Percentiles rank a stretch among this genome's conserved stretches.
These are phyloP conservation scores for Mrakia frigida DNA, from an alignment of 768 basidiomycete species.

Conservation along the genomic window DNA sequence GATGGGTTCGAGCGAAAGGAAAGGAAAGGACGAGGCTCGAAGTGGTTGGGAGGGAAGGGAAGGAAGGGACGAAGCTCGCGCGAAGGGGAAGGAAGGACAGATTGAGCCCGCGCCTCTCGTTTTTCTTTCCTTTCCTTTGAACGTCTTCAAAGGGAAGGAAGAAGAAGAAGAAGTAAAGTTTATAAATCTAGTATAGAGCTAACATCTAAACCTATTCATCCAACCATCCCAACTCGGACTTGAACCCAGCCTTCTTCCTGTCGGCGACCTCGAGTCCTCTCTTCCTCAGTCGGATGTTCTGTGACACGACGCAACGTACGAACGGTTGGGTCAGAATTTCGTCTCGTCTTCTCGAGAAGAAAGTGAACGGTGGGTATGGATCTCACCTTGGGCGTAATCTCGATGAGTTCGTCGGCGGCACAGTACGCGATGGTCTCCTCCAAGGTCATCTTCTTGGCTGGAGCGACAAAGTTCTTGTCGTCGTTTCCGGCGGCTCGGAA, in stretches of 20 bases:
- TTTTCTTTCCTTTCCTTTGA: too few species aligned
- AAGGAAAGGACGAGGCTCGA: too few species aligned
- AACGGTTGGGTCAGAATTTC: not conserved
- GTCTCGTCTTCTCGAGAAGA: too few species aligned
- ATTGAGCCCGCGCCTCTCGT: too few species aligned
- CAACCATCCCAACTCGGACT: not conserved
- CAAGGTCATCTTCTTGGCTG: slow-evolving; percentile 26
- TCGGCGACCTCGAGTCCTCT: not conserved
- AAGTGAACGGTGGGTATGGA: not conserved
- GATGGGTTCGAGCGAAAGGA: too few species aligned
- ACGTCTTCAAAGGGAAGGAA: not conserved
- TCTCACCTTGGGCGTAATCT: slow-evolving; percentile 30
- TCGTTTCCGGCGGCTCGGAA: slow-evolving; percentile 32
- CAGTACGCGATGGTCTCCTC: slow-evolving; percentile 33
- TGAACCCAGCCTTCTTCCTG: not conserved
- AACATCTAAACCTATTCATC: not conserved
- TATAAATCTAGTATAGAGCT: too few species aligned
- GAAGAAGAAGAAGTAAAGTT: too few species aligned
- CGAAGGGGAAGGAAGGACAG: too few species aligned
- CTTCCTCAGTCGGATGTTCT: slow-evolving; percentile 24
- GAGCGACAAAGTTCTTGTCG: slow-evolving; percentile 18
- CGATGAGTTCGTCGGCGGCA: slow-evolving; percentile 33
- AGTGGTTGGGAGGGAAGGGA: too few species aligned
- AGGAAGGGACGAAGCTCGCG: too few species aligned
- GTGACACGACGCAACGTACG: not conserved